Percentiles rank a stretch among this genome's conserved stretches.
These are phyloP conservation scores for Gaillardinia entomophila DNA, from an alignment of 805 yeast genomes.

Conservation along the genomic window DNA sequence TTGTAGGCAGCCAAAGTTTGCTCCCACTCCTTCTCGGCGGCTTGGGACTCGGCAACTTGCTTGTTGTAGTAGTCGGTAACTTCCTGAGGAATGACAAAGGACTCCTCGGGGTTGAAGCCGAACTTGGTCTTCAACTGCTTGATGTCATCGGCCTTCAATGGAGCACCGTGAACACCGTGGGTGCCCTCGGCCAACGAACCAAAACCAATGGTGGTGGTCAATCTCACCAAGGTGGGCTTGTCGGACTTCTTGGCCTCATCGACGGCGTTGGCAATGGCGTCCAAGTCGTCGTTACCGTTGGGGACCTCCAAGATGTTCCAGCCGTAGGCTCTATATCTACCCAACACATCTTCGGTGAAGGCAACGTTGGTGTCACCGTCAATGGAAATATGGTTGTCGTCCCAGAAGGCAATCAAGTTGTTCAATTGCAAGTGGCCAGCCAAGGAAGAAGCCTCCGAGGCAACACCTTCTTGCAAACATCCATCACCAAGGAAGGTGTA, in stretches of 20 bases:
- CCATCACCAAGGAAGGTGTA: slow-evolving; percentile 92
- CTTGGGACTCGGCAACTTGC: slow-evolving; percentile 57
- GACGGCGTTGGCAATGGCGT: slow-evolving; percentile 66
- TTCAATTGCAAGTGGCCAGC: slow-evolving; percentile 95
- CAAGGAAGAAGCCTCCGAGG: slow-evolving; percentile 87
- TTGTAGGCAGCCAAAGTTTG: slow-evolving; percentile 53
- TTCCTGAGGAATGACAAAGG: slow-evolving; percentile 75
- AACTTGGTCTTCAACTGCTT: slow-evolving; percentile 75
- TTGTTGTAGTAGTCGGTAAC: slow-evolving; percentile 66
- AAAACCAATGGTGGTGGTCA: slow-evolving; percentile 89
- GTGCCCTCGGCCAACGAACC: slow-evolving; percentile 86
- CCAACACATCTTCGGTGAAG: slow-evolving; percentile 86
- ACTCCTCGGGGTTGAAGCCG: slow-evolving; percentile 84
- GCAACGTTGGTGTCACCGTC: slow-evolving; percentile 89
- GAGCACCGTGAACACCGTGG: slow-evolving; percentile 93
- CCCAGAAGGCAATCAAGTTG: slow-evolving; percentile 92
- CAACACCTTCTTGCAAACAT: slow-evolving; percentile 96
- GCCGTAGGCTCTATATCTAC: slow-evolving; percentile 86
- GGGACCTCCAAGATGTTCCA: slow-evolving; percentile 80
- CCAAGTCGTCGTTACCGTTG: slow-evolving; percentile 77
- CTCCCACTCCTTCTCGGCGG: slow-evolving; percentile 74
- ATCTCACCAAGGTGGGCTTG: slow-evolving; percentile 87
- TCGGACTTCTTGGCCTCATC: slow-evolving; percentile 71
- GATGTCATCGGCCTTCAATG: slow-evolving; percentile 89
- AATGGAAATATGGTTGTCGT: slow-evolving; percentile 93